Percentiles rank a stretch among this genome's conserved stretches.
Conservation (phyloP, 129 eudicot species). For the Flaveria sonorensis region DNA sequence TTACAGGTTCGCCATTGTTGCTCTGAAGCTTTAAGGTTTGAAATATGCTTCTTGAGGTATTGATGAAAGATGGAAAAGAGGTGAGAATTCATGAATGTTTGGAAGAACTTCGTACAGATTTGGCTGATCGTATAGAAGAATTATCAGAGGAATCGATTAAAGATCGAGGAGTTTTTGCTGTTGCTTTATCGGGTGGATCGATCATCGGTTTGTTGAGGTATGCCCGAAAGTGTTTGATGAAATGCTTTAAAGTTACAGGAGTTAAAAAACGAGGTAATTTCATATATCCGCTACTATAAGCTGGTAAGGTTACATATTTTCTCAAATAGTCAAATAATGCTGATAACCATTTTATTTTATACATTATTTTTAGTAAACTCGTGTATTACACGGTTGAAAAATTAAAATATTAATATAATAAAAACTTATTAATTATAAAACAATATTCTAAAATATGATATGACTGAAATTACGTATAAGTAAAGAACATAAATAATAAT, state of each 20-base stretch:
- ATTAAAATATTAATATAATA: too few relatives aligned
- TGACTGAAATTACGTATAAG: too few relatives aligned
- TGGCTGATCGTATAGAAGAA: conserved; percentile 66
- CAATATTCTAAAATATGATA: too few relatives aligned
- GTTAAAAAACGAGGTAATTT: too few relatives aligned
- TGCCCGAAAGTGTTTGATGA: neutral
- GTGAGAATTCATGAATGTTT: conserved; percentile 58
- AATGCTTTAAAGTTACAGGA: neutral
- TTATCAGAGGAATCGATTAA: conserved; percentile 61
- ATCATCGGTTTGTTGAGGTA: conserved; percentile 64
- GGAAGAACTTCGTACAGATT: conserved; percentile 61
- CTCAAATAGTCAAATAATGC: too few relatives aligned
- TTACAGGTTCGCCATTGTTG: neutral
- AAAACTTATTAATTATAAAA: too few relatives aligned
- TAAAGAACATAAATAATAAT: too few relatives aligned
- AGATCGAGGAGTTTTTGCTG: conserved; percentile 66
- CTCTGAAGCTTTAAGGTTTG: conserved; percentile 11
- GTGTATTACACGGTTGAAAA: too few relatives aligned
- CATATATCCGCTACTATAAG: too few relatives aligned
- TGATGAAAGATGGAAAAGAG: conserved; percentile 46
- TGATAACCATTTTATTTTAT: too few relatives aligned
- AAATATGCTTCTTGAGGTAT: conserved; percentile 48
- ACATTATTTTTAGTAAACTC: too few relatives aligned
- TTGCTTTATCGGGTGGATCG: conserved; percentile 87
- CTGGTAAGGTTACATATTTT: too few relatives aligned